Percentiles rank a stretch among this genome's conserved stretches.
Evolutionary conservation across 345 rosid species (phyloP).

Genomic region (Clausena lansium): DNA sequence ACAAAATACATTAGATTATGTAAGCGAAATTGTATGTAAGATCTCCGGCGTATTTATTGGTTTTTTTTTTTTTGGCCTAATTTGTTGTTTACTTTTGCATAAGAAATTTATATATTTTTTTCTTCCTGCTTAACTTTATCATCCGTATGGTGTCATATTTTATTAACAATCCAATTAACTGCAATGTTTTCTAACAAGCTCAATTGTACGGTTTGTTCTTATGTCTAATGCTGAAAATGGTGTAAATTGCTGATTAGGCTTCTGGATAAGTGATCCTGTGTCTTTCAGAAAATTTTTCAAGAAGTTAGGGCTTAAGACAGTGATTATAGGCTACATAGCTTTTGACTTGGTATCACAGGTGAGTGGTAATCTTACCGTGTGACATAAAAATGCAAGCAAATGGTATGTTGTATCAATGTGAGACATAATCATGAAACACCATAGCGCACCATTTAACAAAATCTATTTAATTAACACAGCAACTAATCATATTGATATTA

Average conservation of each 20-base stretch:
- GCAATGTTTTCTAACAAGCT: no score
- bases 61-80: no score
- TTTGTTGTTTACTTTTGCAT: no score
- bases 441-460: not conserved
- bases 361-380: not conserved
- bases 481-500: not conserved
- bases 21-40: conserved; percentile 49
- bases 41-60: conserved; percentile 16
- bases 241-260: not conserved
- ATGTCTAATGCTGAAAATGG: not conserved
- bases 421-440: not conserved
- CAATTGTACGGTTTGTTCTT: no score
- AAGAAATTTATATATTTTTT: no score
- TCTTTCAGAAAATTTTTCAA: not conserved
- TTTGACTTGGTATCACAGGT: not conserved
- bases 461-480: not conserved
- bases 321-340: not conserved
- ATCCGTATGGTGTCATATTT: no score
- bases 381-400: not conserved
- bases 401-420: not conserved
- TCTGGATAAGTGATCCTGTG: not conserved
- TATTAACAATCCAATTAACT: no score
- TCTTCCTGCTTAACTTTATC: no score
- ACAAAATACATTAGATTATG: conserved; percentile 25
- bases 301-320: not conserved